Evolutionary conservation across 1,284 basidiomycete species (phyloP).

Genomic region (Rhodotorula sp.): DNA sequence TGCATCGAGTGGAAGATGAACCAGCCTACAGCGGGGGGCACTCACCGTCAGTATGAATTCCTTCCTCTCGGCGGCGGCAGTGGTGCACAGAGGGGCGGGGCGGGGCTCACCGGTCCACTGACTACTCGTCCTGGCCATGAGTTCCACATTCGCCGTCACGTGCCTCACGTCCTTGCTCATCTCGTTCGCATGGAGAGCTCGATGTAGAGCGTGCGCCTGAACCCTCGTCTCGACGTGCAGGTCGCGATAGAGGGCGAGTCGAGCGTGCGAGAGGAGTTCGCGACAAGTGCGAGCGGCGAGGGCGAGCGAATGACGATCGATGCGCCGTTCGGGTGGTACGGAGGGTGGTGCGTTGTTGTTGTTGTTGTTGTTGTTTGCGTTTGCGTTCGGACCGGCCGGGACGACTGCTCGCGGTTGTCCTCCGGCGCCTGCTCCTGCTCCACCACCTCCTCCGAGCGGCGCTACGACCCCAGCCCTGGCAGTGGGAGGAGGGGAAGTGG

Average conservation of each 20-base stretch:
- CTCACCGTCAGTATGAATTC: neutral
- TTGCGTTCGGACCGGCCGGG: no score
- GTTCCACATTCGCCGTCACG: slow-evolving; percentile 32
- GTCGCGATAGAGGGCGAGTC: slow-evolving; percentile 28
- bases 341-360: neutral
- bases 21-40: slow-evolving; percentile 20
- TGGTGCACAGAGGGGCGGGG: neutral
- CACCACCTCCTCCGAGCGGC: no score
- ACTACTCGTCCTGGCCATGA: slow-evolving; percentile 31
- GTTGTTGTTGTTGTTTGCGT: no score
- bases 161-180: slow-evolving; percentile 15
- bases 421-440: no score
- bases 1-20: slow-evolving; percentile 43
- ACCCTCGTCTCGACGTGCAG: slow-evolving; percentile 31
- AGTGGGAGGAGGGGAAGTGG: neutral
- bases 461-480: neutral
- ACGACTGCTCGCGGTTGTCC: no score
- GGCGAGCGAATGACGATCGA: slow-evolving; percentile 25
- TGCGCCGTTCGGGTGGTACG: neutral
- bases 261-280: slow-evolving; percentile 24
- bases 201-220: slow-evolving; percentile 37
- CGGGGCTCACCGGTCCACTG: slow-evolving; percentile 34
- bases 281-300: slow-evolving; percentile 15
- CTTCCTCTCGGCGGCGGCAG: no score
- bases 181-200: slow-evolving; percentile 34